These are phyloP conservation scores for Vaccinium macrocarpon DNA, from an alignment of 148 eudicot species.

Conservation along the genomic window DNA sequence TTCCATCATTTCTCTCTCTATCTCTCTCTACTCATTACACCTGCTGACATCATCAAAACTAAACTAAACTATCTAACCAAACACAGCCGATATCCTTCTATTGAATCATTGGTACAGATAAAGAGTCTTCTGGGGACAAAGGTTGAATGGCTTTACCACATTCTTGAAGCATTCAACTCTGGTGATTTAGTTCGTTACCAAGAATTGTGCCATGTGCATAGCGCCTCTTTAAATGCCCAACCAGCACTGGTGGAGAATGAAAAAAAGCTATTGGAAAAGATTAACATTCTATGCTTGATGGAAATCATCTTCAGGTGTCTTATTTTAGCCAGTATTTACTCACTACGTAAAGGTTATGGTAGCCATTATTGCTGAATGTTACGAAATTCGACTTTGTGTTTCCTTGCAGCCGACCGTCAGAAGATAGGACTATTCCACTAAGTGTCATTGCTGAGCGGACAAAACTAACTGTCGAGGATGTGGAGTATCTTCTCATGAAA, in stretches of 20 bases:
- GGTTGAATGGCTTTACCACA: constrained; percentile 93
- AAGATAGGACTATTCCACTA: constrained; percentile 85
- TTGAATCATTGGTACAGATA: constrained; percentile 42
- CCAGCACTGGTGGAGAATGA: constrained; percentile 93
- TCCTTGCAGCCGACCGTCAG: constrained; percentile 80
- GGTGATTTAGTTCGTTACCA: constrained; percentile 86
- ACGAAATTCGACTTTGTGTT: neutral
- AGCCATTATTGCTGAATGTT: neutral
- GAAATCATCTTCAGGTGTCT: constrained; percentile 87
- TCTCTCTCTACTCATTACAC: no score
- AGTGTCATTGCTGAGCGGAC: constrained; percentile 82
- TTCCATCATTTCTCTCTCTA: no score
- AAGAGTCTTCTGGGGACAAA: constrained; percentile 83
- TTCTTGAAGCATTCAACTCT: constrained; percentile 83
- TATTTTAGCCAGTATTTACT: neutral
- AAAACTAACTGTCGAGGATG: constrained; percentile 74
- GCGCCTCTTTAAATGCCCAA: constrained; percentile 75
- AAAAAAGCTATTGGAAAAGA: constrained; percentile 82
- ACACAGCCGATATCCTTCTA: constrained; percentile 8
- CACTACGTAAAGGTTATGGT: neutral
- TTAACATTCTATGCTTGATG: constrained; percentile 94
- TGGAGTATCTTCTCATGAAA: constrained; percentile 96
- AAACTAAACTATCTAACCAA: no score
- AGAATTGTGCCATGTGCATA: constrained; percentile 77
- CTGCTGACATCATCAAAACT: no score